Percentiles rank a stretch among this genome's conserved stretches.
These are phyloP conservation scores for Silene conica DNA, from an alignment of 148 eudicot species.

Conservation along the genomic window DNA sequence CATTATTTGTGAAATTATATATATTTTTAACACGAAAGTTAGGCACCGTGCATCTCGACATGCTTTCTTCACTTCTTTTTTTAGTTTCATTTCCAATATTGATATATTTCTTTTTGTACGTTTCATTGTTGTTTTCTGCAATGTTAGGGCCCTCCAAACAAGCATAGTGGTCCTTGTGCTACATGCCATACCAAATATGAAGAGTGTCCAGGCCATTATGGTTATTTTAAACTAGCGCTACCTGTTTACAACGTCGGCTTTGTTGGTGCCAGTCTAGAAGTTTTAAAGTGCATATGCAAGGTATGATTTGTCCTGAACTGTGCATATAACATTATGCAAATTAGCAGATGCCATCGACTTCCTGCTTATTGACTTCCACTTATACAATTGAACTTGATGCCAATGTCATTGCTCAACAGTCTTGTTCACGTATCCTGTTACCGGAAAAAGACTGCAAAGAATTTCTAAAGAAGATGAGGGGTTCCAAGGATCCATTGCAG, in stretches of 20 bases:
- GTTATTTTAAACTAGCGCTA: constrained; percentile 66
- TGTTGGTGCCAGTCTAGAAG: constrained; percentile 53
- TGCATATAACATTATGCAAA: not conserved
- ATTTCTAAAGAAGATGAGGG: constrained; percentile 71
- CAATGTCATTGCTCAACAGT: constrained; percentile 32
- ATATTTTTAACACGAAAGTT: not conserved
- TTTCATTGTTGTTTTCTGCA: not conserved
- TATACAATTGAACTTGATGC: constrained; percentile 2
- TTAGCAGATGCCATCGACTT: not conserved
- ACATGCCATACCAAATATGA: constrained; percentile 60
- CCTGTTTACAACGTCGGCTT: constrained; percentile 87
- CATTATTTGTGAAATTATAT: not conserved
- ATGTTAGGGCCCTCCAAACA: constrained; percentile 83
- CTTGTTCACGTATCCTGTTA: constrained; percentile 70
- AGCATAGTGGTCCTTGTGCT: constrained; percentile 45
- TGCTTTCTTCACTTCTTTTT: not conserved
- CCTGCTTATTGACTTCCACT: not conserved
- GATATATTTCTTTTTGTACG: not conserved
- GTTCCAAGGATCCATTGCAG: constrained; percentile 47
- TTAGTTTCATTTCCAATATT: not conserved
- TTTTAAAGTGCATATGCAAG: constrained; percentile 96
- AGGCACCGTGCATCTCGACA: not conserved
- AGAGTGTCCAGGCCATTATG: constrained; percentile 94
- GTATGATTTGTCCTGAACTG: constrained; percentile 30
- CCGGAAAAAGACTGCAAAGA: constrained; percentile 49